Conservation (phyloP, 345 rosid species). For the Populus euphratica region DNA sequence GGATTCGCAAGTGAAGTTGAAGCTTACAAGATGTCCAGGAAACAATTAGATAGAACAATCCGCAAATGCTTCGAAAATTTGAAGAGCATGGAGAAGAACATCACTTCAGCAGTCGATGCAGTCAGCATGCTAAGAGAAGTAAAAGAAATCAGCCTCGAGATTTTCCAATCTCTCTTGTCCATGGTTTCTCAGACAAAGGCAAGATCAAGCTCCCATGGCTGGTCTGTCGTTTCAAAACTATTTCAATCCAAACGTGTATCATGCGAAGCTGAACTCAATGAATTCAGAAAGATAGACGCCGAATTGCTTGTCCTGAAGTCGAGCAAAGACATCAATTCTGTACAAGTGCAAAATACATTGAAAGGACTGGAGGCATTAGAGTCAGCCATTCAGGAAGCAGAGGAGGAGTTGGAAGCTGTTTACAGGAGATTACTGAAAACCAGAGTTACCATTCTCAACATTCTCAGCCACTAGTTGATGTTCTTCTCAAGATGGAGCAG, state of each 20-base stretch:
- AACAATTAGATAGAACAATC: not conserved
- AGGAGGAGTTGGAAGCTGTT: not conserved
- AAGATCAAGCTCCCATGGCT: not conserved
- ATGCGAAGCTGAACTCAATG: not conserved
- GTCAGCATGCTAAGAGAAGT: not conserved
- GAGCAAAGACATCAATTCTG: not conserved
- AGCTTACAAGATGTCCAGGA: not conserved
- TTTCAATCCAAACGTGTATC: not conserved
- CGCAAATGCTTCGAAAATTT: not conserved
- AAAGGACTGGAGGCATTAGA: not conserved
- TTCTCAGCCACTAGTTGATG: not conserved
- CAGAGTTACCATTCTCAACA: conserved; percentile 2
- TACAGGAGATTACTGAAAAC: not conserved
- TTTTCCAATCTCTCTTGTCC: not conserved
- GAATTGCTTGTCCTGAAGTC: conserved; percentile 3
- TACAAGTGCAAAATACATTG: not conserved
- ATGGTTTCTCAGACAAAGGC: not conserved
- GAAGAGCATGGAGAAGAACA: conserved; percentile 1
- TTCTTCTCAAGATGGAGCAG: not conserved
- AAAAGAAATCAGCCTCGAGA: not conserved
- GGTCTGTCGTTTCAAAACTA: not conserved
- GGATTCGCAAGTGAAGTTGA: conserved; percentile 1
- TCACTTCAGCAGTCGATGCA: not conserved
- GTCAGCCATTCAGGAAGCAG: not conserved
- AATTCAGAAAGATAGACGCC: not conserved